Conservation (phyloP, 2,329 filamentous ascomycete genomes). For the Calonectria hongkongensis region DNA sequence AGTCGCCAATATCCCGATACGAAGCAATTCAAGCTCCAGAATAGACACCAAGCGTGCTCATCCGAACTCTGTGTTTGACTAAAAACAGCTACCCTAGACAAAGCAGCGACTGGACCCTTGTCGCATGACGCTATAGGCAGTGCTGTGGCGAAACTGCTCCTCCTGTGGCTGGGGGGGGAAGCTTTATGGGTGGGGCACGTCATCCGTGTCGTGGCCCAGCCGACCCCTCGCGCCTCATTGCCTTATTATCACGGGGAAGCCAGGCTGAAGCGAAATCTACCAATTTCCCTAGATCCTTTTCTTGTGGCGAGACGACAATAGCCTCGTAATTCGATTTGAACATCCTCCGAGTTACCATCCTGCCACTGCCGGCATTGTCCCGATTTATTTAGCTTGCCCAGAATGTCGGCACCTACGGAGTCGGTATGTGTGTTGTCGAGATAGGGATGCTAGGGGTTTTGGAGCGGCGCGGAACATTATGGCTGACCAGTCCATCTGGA, state of each 20-base stretch:
- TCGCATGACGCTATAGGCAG: slow-evolving; percentile 42
- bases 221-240: slow-evolving; percentile 57
- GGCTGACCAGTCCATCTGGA: slow-evolving; percentile 49
- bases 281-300: slow-evolving; percentile 49
- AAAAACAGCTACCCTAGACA: slow-evolving; percentile 33
- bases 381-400: slow-evolving; percentile 27
- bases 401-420: slow-evolving; percentile 66
- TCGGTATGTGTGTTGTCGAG: slow-evolving; percentile 62
- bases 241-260: slow-evolving; percentile 54
- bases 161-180: slow-evolving; percentile 49
- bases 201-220: slow-evolving; percentile 59
- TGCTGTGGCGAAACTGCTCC: slow-evolving; percentile 50
- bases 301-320: slow-evolving; percentile 31
- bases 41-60: background rate
- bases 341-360: slow-evolving; percentile 29
- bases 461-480: slow-evolving; percentile 40
- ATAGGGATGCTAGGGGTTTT: slow-evolving; percentile 25
- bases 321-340: slow-evolving; percentile 18
- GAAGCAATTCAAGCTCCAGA: slow-evolving; percentile 15
- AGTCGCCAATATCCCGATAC: background rate
- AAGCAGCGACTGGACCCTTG: background rate
- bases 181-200: slow-evolving; percentile 60
- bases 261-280: slow-evolving; percentile 55
- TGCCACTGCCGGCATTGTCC: slow-evolving; percentile 25
- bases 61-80: background rate